Percentiles rank a stretch among this genome's conserved stretches.
Conservation (phyloP, 2,329 filamentous ascomycete species). For the Plenodomus lindquistii region DNA sequence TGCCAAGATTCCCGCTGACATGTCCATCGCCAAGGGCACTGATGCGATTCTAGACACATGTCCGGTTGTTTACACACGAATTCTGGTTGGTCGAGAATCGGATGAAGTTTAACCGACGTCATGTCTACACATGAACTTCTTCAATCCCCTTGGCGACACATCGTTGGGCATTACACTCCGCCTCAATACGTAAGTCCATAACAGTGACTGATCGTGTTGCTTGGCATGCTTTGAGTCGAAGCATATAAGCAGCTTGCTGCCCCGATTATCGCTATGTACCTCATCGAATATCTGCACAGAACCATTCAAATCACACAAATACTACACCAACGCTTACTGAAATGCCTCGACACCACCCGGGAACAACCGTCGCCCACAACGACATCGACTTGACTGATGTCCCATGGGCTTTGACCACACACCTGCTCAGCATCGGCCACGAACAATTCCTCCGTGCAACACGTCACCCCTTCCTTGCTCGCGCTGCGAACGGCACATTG, state of each 20-base stretch:
- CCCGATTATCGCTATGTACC: constrained; percentile 10
- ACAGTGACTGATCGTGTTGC: constrained; percentile 3
- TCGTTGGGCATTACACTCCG: constrained; percentile 10
- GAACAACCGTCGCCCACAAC: constrained; percentile 17
- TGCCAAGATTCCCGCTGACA: constrained; percentile 13
- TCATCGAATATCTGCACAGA: constrained; percentile 21
- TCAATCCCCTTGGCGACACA: constrained; percentile 10
- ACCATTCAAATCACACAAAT: constrained; percentile 16
- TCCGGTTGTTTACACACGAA: neutral
- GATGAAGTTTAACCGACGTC: constrained; percentile 15
- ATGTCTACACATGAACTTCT: constrained; percentile 12
- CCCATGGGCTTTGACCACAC: constrained; percentile 34
- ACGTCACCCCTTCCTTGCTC: constrained; percentile 34
- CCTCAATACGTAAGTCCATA: constrained; percentile 12
- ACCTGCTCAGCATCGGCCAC: constrained; percentile 32
- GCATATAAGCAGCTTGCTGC: constrained; percentile 9
- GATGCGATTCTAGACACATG: constrained; percentile 12
- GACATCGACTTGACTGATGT: constrained; percentile 22
- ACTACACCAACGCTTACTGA: constrained; percentile 11
- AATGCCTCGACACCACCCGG: constrained; percentile 23
- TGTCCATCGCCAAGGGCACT: constrained; percentile 7
- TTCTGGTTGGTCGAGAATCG: constrained; percentile 1
- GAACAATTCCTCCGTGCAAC: constrained; percentile 36
- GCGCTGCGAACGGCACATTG: constrained; percentile 35
- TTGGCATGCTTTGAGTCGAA: constrained; percentile 5